Base-by-base conservation (phyloP, 371 early-diverging fungal genomes). In the Mortierella polycephala region DNA sequence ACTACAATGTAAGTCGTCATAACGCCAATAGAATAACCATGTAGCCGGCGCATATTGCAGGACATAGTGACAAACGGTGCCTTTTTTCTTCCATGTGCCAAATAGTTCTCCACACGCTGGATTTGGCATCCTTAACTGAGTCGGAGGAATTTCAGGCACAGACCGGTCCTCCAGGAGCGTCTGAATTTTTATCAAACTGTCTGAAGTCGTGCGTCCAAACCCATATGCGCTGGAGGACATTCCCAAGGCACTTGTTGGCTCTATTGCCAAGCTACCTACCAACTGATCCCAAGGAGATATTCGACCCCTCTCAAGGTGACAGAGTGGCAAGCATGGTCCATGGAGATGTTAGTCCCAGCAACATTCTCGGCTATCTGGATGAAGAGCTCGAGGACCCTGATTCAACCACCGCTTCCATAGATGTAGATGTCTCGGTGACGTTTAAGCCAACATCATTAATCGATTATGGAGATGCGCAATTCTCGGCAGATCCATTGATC, bases 341-440 rank as follows among this genome's bases (percentile, higher is more conserved):
- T 37, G 79, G 79, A 5, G 79, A 77, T 18, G 21, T 79, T 16
- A 79, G 62, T 20, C 80, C 73, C 1, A 62, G 69, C 11, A 79
- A 79, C 37, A 46, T 75, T n/a, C 47, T 75, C 46, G 75, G 75
- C 0, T 51, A 37, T 41, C 52, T 64, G 53, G 50, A 62, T 23
- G 62, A 44, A 30, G 49, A 14, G 11, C 40, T 20, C 8, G 57
- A 60, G 9, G 12, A 30, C 30, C 30, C 30, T 30, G 30, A 30
- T 30, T 30, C 30, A 30, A 30, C 30, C 30, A 30, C 30, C 30
- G 30, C 30, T 30, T 30, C 30, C 30, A 30, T 30, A 4, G 30
- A 30, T 30, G 30, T 30, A 30, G 30, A 30, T 30, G 4, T 30
- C 4, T 4, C 30, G 30, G 30, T 30, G 30, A 30, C 18, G 5